Base-by-base conservation (phyloP, 345 rosid genomes). In the Iberis pinnata region DNA sequence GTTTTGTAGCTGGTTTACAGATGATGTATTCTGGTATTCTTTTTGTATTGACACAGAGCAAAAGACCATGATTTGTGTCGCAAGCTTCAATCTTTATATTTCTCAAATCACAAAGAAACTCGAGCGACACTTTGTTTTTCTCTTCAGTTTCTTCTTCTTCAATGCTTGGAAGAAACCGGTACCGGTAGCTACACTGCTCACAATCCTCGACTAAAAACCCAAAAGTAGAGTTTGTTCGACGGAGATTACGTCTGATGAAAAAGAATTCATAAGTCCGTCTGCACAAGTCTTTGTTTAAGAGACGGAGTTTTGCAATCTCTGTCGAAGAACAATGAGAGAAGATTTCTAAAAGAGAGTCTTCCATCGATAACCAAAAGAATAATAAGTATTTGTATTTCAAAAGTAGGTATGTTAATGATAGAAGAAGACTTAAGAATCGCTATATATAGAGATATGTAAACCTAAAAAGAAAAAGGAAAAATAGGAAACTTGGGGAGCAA, bases 1-100 rank as follows among this genome's bases (percentile, higher is more conserved):
- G 48, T 3, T 54, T 53, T 8, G 61, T 55, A 27, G 61, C 36
- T 12, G 68, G 68, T 63, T 63, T 63, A 31, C 61, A 55, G 8
- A 63, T 49, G 11, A 55, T 55, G 49, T 46, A 63, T 9, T 46
- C 35, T 12, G 61, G 37, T 38, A 20, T 48, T 11, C n/a, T 13
- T 7, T 6, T 9, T 43, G 40, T 40, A 36, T 14, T 45, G 5
- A 40, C 42, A 14, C 36, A 64, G 0, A 64, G 29, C 19, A 64
- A 38, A 5, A 55, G 10, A 2, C 62, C 62, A 41, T 47, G 25
- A 9, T n/a, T 17, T 39, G 56, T 22, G 7, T 64, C 69, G 12
- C 56, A 64, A 49, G 69, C 69, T 39, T 15, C 16, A 10, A 64
- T 40, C 43, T 39, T 56, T 47, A 27, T 29, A 12, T 31, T 1